Conservation (phyloP, 352 stramenopile species). For the Pythium aphanidermatum region DNA sequence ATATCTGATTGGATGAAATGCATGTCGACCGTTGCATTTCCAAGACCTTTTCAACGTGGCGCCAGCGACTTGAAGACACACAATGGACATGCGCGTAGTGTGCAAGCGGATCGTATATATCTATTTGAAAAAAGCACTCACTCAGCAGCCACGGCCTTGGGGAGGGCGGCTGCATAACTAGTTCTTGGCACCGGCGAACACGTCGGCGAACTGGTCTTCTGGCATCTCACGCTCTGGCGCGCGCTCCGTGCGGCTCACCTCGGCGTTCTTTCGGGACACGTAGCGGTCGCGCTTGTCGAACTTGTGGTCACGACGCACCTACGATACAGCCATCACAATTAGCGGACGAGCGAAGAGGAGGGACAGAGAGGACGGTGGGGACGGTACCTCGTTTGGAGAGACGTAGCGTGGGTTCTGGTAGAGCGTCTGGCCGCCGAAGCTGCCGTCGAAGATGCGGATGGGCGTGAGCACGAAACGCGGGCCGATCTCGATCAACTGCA, state of each 20-base stretch:
- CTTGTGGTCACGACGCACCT: slow-evolving; percentile 81
- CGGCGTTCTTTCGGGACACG: slow-evolving; percentile 83
- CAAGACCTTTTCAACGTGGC: too few species aligned
- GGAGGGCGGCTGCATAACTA: slow-evolving; percentile 6
- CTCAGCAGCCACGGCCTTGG: neutral
- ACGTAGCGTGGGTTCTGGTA: slow-evolving; percentile 98
- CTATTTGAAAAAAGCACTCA: neutral
- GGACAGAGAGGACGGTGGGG: neutral
- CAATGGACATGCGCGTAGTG: neutral
- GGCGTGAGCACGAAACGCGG: slow-evolving; percentile 98
- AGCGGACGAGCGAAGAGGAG: too few species aligned
- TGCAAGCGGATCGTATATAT: too few species aligned
- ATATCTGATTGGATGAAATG: neutral
- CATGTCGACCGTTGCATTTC: neutral
- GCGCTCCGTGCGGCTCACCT: slow-evolving; percentile 76
- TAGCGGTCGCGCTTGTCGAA: slow-evolving; percentile 92
- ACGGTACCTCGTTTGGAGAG: slow-evolving; percentile 90
- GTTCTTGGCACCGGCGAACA: slow-evolving; percentile 54
- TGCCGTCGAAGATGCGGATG: slow-evolving; percentile 98
- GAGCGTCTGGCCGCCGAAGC: slow-evolving; percentile 97
- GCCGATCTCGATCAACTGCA: slow-evolving; percentile 98
- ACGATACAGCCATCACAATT: too few species aligned
- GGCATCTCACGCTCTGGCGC: slow-evolving; percentile 58
- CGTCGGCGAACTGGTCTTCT: slow-evolving; percentile 81
- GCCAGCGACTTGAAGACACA: too few species aligned